Percentiles rank a stretch among this genome's conserved stretches.
phyloP scores from a whole-genome alignment of 2,329 filamentous ascomycete genomes.

The Mycosphaerella arachidis region DNA sequence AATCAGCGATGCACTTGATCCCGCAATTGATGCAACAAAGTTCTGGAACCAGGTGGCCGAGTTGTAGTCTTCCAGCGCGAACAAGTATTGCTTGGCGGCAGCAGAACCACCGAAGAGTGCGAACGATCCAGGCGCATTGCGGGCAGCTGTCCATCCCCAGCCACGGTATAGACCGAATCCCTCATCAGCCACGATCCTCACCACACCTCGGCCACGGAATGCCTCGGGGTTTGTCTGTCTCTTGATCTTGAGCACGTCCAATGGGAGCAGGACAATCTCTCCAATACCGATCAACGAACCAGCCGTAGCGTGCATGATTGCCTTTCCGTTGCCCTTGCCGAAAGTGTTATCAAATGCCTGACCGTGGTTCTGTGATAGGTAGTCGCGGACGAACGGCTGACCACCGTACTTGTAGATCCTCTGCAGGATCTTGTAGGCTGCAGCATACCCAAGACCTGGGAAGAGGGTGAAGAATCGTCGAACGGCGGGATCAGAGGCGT shows the following conservation, averaged over 20 bases:
- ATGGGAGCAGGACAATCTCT: constrained; percentile 88
- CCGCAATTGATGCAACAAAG: constrained; percentile 92
- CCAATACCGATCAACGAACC: constrained; percentile 95
- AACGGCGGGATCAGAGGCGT: constrained; percentile 63
- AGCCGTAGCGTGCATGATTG: constrained; percentile 94
- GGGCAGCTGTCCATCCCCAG: constrained; percentile 94
- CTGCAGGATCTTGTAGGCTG: constrained; percentile 96
- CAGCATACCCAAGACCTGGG: constrained; percentile 93
- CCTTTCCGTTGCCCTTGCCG: constrained; percentile 95
- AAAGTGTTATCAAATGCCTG: constrained; percentile 82
- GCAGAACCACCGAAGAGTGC: constrained; percentile 97
- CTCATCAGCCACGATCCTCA: constrained; percentile 87
- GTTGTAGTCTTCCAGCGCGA: constrained; percentile 89
- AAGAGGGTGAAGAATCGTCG: constrained; percentile 93
- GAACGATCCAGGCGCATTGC: constrained; percentile 95
- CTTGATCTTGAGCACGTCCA: constrained; percentile 99
- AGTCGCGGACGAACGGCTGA: constrained; percentile 91
- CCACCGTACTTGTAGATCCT: constrained; percentile 98
- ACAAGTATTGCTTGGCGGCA: constrained; percentile 95
- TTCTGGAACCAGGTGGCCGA: constrained; percentile 90
- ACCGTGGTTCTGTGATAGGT: constrained; percentile 73
- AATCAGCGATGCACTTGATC: constrained; percentile 88
- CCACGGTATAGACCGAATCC: constrained; percentile 94
- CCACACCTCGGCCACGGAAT: constrained; percentile 86
- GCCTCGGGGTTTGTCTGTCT: constrained; percentile 98